phyloP scores from a whole-genome alignment of 1,284 basidiomycete genomes.

The Austroboletus olivaceoglutinosus region DNA sequence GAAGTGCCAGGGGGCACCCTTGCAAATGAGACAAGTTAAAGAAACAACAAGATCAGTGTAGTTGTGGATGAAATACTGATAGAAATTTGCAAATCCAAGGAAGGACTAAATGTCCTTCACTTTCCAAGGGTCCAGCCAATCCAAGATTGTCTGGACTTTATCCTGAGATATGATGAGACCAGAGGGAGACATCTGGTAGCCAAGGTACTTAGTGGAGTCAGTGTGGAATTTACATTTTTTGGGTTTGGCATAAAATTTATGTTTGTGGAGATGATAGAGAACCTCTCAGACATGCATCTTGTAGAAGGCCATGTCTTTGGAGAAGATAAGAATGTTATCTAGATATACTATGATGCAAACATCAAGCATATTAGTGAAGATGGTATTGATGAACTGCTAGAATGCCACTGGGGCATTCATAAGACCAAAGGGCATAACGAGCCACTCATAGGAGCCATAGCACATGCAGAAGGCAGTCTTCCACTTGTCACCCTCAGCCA shows the following conservation, averaged over 20 bases:
- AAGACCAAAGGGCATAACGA: not conserved
- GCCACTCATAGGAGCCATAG: not conserved
- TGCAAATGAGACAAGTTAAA: not conserved
- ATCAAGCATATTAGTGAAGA: not conserved
- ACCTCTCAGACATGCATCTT: constrained; percentile 28
- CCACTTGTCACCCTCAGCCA: not conserved
- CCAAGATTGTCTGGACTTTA: not conserved
- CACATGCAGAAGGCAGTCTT: not conserved
- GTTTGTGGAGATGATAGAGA: constrained; percentile 22
- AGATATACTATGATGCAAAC: not conserved
- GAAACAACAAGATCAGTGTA: not conserved
- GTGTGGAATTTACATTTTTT: constrained; percentile 33
- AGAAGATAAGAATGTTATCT: not conserved
- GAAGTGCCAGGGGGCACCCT: not conserved
- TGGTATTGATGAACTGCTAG: not conserved
- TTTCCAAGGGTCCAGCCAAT: not conserved
- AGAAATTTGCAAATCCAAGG: too few species aligned
- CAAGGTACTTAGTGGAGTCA: constrained; percentile 29
- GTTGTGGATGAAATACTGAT: too few species aligned
- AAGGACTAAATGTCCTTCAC: not conserved
- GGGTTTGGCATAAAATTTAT: constrained; percentile 21
- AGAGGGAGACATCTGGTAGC: not conserved
- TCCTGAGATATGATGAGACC: not conserved
- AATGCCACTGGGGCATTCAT: not conserved
- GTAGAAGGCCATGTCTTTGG: constrained; percentile 15